Evolutionary conservation across 306 rosid genomes (phyloP), one percentile per base, ranked within the genome.

Genomic region (Erythrophleum fordii): DNA sequence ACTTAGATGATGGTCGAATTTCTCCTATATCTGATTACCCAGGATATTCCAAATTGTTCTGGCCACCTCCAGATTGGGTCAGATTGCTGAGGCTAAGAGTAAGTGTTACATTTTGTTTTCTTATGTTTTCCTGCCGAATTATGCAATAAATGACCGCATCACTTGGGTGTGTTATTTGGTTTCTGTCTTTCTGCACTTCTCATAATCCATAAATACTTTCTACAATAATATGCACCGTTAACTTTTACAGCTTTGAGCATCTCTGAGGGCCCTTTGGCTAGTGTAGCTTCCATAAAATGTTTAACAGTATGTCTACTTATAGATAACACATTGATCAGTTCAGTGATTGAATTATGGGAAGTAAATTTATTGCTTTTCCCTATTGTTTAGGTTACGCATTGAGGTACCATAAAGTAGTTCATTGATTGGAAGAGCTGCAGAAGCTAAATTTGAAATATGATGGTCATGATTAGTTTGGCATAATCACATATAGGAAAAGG

Each of bases 1-100:
- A 81, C 73, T 72, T 93, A 78, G 93, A 81, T 66, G 82, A 45
- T 42, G 84, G 84, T 58, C 59, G 48, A 58, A 89, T 90, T 71
- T 82, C 74, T 0, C 92, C 87, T 34, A 76, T 95, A 71, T 48
- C 85, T 17, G 84, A 85, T 83, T 81, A n/a, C 46, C 91, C 93
- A 0, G 81, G 81, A 68, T 82, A 84, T 79, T 78, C 81, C 6
- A 81, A 82, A 83, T 77, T 95, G 81, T 91, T 95, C 80, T 90
- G 97, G 92, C 96, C 97, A 1, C 92, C 92, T 6, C 97, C 97
- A 0, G 73, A 79, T 34, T 93, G 98, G 99, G 71, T 87, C 26
- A 29, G 79, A 14, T 28, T 71, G 20, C 55, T 62, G 23, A 39
- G 72, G 7, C 46, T 62, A 22, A 79, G 77, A 58, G 92, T 87